Evolutionary conservation across 768 basidiomycete species (phyloP).

Genomic region (Nidularia pulvinata): DNA sequence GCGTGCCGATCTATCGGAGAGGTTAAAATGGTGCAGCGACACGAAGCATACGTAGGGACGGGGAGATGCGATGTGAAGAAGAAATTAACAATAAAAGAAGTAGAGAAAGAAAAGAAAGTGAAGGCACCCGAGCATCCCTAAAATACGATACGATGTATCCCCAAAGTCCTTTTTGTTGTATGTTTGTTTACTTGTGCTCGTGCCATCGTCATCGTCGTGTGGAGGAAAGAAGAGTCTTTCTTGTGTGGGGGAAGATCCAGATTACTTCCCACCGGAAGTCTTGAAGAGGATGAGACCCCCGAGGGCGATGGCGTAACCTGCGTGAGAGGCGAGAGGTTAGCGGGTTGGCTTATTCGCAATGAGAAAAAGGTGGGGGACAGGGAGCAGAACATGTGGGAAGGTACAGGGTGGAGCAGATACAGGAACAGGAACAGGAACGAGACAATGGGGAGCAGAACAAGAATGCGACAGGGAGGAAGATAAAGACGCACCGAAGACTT

Average conservation of each 20-base stretch:
- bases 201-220: too few relatives aligned
- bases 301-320: slow-evolving; percentile 89
- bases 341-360: not conserved
- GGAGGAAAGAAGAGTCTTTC: too few relatives aligned
- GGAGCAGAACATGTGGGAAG: slow-evolving; percentile 3
- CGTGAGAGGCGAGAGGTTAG: not conserved
- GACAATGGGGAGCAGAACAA: slow-evolving; percentile 1
- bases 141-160: too few relatives aligned
- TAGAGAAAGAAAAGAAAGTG: too few relatives aligned
- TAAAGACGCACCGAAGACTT: slow-evolving; percentile 67
- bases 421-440: slow-evolving; percentile 2
- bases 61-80: too few relatives aligned
- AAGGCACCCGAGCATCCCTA: too few relatives aligned
- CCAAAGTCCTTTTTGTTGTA: too few relatives aligned
- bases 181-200: too few relatives aligned
- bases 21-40: too few relatives aligned
- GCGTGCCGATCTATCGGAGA: too few relatives aligned
- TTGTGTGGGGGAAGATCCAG: not conserved
- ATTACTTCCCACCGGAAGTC: slow-evolving; percentile 64
- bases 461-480: not conserved
- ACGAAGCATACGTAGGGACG: too few relatives aligned
- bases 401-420: not conserved
- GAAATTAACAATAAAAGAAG: too few relatives aligned
- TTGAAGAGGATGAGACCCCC: slow-evolving; percentile 86
- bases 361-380: not conserved